Base-by-base conservation (phyloP, 2,329 filamentous ascomycete species). In the Clonostachys sp. region DNA sequence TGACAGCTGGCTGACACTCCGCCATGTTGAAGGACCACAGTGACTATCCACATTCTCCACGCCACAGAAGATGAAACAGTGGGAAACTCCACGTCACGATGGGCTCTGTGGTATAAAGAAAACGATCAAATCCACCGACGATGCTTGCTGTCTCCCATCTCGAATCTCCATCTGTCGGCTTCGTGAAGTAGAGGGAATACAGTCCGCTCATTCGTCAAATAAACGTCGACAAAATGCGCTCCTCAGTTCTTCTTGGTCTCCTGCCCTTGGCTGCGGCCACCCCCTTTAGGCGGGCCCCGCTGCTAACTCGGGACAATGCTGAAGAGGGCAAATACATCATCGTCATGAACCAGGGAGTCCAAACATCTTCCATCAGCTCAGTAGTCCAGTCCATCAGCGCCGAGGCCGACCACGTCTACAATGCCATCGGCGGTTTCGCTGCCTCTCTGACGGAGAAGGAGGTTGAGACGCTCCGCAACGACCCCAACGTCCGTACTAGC, bases 251-350 rank as follows among this genome's bases (percentile, higher is more conserved):
- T 42, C 62, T 67, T 48, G 57, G 60, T 49, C 53, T 62, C 46
- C 53, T 67, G 12, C 60, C 61, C 49, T 47, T 64, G 39, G 61
- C 57, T 43, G 44, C 64, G 47, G 61, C 61, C 46, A 59, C 58
- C 41, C 62, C 63, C 9, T 45, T 48, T 33, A 59, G 56, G 50
- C 65, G 65, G 34, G 65, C 65, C 16, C 66, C 65, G 34, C 45
- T 68, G 20, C 45, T 67, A 36, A 55, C 59, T 18, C 60, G 63
- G 39, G 44, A 46, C 10, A 34, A 10, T 14, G 62, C 58, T 46
- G 44, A 49, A 41, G 51, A 53, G 33, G 53, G 53, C 53, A 60
- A 59, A 52, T 61, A 57, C 53, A 61, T 61, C 45, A 54, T 61
- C 51, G 53, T 52, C 40, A 52, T 61, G 44, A 55, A 55, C 47